Base-by-base conservation (phyloP, 2,329 filamentous ascomycete genomes). In the Davidsoniella eucalypti region DNA sequence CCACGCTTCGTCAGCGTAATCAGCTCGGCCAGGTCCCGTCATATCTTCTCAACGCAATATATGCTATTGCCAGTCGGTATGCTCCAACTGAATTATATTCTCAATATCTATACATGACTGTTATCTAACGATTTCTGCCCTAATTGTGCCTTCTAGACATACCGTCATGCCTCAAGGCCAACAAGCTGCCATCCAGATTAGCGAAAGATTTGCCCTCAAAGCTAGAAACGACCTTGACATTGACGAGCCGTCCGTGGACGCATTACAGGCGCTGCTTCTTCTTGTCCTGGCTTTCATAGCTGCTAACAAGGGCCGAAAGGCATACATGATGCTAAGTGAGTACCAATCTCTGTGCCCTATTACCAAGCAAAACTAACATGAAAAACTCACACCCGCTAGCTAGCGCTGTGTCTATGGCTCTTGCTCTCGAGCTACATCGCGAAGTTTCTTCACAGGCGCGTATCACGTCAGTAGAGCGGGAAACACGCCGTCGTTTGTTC, bases 261-360 rank as follows among this genome's bases (percentile, higher is more conserved):
- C 76, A 33, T 64, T 93, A 7, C 85, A 93, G 61, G 74, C 84
- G 2, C 69, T 90, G 14, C 66, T 94, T 43, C 69, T 94, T 8
- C 73, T 94, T 2, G 78, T 82, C 0, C 78, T 82, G 59, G 80
- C 84, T 2, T 88, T 80, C 58, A 86, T 80, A 45, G 85, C 86
- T 36, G 72, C 78, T 26, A 86, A 87, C 23, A 80, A 82, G 58
- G 84, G 86, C 14, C 90, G 85, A 65, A 92, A 84, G 64, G 81
- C 84, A 1, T 92, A 87, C 57, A 93, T 93, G 86, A 71, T 87
- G 38, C 70, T 93, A 57, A 77, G 85, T 85, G 78, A 17, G 68
- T 58, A 23, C 14, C 16, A 14, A 14, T 37, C 23, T n/a, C n/a
- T 21, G 1, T 21, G 4, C 9, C 4, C 40, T 17, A 44, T 41